Evolutionary conservation across 352 stramenopile species (phyloP).

Genomic region (Phytophthora pini): DNA sequence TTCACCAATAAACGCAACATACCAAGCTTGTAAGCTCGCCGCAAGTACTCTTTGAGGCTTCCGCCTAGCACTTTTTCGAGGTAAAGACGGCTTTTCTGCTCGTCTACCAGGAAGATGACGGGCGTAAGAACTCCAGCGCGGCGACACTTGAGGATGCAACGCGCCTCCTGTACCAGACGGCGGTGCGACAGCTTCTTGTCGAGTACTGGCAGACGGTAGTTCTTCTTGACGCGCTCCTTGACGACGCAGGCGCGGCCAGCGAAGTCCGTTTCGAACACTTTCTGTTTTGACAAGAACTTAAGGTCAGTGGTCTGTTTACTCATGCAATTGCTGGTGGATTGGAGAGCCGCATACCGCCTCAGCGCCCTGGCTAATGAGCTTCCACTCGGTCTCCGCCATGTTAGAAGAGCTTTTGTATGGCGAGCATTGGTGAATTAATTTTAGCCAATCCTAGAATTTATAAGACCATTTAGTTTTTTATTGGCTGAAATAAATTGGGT

Average conservation of each 20-base stretch:
- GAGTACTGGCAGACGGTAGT: slow-evolving; percentile 75
- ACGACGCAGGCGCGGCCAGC: slow-evolving; percentile 70
- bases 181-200: slow-evolving; percentile 85
- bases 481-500: slow-evolving; percentile 4
- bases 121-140: slow-evolving; percentile 73
- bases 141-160: slow-evolving; percentile 86
- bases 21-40: slow-evolving; percentile 60
- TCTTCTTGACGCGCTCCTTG: slow-evolving; percentile 88
- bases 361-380: slow-evolving; percentile 81
- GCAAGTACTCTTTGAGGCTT: slow-evolving; percentile 80
- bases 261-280: slow-evolving; percentile 82
- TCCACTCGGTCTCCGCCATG: slow-evolving; percentile 57
- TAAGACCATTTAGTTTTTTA: neutral
- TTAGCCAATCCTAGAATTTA: slow-evolving; percentile 6
- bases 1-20: neutral
- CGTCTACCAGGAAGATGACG: slow-evolving; percentile 82
- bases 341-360: slow-evolving; percentile 56
- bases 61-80: slow-evolving; percentile 73
- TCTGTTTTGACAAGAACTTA: slow-evolving; percentile 36
- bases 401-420: slow-evolving; percentile 16
- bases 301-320: neutral
- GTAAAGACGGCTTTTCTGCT: slow-evolving; percentile 73
- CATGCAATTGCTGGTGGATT: neutral
- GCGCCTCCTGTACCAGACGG: slow-evolving; percentile 80
- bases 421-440: neutral